Percentiles rank a stretch among this genome's conserved stretches.
Evolutionary conservation across 2,329 filamentous ascomycete genomes (phyloP).

Genomic region (Clathrospora elynae): DNA sequence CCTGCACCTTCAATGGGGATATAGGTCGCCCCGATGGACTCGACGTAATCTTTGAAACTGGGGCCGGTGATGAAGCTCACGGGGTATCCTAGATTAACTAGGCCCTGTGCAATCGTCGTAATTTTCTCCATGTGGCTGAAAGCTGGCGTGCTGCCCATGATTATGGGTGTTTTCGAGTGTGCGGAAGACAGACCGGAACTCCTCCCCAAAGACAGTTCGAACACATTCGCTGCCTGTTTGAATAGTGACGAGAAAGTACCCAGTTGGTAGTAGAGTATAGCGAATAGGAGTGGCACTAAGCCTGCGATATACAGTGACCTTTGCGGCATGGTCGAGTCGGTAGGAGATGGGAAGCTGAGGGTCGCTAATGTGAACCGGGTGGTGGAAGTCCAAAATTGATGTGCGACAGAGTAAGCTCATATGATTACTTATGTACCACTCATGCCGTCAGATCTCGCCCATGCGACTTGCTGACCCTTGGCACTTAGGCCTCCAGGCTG

Average conservation of each 20-base stretch:
- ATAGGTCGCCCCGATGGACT: constrained; percentile 11
- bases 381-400: no score
- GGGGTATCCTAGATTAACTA: constrained; percentile 50
- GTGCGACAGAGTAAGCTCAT: no score
- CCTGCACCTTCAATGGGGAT: constrained; percentile 14
- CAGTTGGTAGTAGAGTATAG: neutral
- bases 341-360: no score
- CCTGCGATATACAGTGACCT: constrained; percentile 1
- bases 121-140: constrained; percentile 32
- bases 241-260: neutral
- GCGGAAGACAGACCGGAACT: neutral
- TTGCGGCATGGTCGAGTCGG: neutral
- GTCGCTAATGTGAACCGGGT: no score
- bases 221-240: neutral
- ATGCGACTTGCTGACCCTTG: no score
- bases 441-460: no score
- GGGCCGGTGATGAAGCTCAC: constrained; percentile 50
- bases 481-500: no score
- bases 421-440: no score
- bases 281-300: neutral
- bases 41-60: constrained; percentile 45
- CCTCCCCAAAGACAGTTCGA: neutral
- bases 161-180: constrained; percentile 20
- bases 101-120: constrained; percentile 42
- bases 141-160: constrained; percentile 23